Conservation (phyloP, 2,329 filamentous ascomycete genomes). For the Fusarium sp. region DNA sequence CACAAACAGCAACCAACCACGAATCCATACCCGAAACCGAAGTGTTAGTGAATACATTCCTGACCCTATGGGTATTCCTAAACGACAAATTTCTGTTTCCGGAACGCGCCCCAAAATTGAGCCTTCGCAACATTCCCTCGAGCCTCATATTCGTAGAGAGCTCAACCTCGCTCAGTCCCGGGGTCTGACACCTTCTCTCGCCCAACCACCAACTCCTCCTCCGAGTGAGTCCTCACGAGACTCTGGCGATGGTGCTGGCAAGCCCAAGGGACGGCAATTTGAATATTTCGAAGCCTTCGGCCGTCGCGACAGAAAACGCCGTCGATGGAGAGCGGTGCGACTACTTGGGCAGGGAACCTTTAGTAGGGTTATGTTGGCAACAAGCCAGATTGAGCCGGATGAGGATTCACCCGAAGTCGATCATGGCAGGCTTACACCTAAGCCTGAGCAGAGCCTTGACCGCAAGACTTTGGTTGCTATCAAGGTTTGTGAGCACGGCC, state of each 20-base stretch:
- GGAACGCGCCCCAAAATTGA: constrained; percentile 68
- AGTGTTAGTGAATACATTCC: constrained; percentile 93
- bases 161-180: constrained; percentile 84
- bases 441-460: constrained; percentile 58
- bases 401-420: constrained; percentile 60
- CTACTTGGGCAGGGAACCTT: constrained; percentile 94
- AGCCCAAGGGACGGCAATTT: constrained; percentile 58
- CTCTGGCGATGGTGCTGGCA: constrained; percentile 59
- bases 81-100: constrained; percentile 82
- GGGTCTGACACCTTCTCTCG: constrained; percentile 75
- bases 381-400: constrained; percentile 76
- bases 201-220: constrained; percentile 83
- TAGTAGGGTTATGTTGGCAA: constrained; percentile 93
- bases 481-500: constrained; percentile 96
- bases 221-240: constrained; percentile 79
- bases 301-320: constrained; percentile 77
- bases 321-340: constrained; percentile 85
- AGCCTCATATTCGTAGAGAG: constrained; percentile 78
- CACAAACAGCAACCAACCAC: constrained; percentile 38
- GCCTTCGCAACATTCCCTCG: constrained; percentile 51
- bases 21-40: constrained; percentile 77
- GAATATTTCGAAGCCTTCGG: constrained; percentile 82
- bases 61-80: constrained; percentile 77
- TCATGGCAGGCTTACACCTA: constrained; percentile 51
- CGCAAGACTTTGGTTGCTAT: constrained; percentile 91